Evolutionary conservation across 345 rosid genomes (phyloP).

Genomic region (Arabidopsis arenosa): DNA sequence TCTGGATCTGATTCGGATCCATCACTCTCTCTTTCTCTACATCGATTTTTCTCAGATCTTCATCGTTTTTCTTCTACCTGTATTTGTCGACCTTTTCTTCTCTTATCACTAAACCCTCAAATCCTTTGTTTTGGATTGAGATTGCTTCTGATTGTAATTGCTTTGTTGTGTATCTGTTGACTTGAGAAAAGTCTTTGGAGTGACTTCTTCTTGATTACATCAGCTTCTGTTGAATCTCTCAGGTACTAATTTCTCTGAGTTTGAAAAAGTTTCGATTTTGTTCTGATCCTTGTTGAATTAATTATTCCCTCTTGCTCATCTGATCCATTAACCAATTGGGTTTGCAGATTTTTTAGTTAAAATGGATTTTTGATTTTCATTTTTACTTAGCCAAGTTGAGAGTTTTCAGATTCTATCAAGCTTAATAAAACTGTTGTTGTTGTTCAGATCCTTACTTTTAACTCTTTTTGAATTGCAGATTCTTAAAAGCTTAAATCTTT

Average conservation of each 20-base stretch:
- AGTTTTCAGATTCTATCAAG: neutral
- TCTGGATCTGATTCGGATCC: conserved; percentile 39
- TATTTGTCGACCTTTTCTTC: conserved; percentile 4
- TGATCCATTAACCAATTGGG: conserved; percentile 12
- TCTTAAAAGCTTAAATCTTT: neutral
- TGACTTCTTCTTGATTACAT: conserved; percentile 34
- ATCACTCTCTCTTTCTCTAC: neutral
- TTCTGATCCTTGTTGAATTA: neutral
- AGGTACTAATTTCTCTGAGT: conserved; percentile 30
- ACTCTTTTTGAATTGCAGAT: conserved; percentile 25
- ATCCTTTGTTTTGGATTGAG: conserved; percentile 19
- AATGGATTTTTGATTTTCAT: neutral
- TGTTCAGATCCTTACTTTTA: neutral
- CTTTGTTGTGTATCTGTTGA: conserved; percentile 6
- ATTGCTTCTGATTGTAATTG: conserved; percentile 1
- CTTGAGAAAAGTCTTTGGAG: conserved; percentile 23
- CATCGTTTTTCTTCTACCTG: neutral
- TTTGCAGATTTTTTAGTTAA: neutral
- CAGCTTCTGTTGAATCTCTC: conserved; percentile 32
- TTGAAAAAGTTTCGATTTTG: conserved; percentile 29
- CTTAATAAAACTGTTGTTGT: neutral
- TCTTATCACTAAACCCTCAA: conserved; percentile 25
- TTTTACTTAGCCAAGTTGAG: neutral
- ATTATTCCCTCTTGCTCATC: conserved; percentile 4
- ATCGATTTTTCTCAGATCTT: conserved; percentile 31